Base-by-base conservation (phyloP, 2,329 filamentous ascomycete species). In the Penicillium sp. region DNA sequence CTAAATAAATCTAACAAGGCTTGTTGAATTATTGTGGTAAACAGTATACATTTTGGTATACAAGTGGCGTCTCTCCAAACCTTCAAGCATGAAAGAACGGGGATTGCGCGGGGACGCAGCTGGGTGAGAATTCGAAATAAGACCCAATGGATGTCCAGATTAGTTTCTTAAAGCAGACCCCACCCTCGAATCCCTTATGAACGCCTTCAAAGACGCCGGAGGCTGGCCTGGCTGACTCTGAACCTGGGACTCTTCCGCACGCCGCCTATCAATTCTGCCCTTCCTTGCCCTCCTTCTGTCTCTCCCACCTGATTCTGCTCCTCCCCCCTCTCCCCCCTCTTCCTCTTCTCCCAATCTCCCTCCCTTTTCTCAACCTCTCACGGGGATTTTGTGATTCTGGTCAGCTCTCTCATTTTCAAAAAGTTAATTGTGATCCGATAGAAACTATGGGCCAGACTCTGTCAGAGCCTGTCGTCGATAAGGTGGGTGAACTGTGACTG, bases 381-480 rank as follows among this genome's bases (percentile, higher is more conserved):
- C 59, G 50, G 45, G 61, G 50, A 56, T 61, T 60, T 56, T 63
- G 60, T 61, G 60, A 58, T 38, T 58, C 53, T 56, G 62, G 52
- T 59, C 62, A 55, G 31, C 41, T 58, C 53, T 60, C 50, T 50
- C 62, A 45, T 45, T 50, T 57, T 38, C 50, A 21, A 55, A 64
- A 62, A 64, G 56, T 57, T 64, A 62, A 68, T 69, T 66, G 68
- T 64, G 64, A 69, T 65, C 67, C 61, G 56, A 60, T 65, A 68
- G 66, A 72, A 75, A 85, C 77, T 82, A 99, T 99, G 95, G 95
- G 95, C 87, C 95, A 99, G 86, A 99, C 95, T 81, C 90, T 99
- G 77, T 98, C 94, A 75, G 95, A 99, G 86, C 95, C 95, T 75
- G 93, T 99, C 76, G 91, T 97, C 80, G 95, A 98, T 79, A 99